Conservation (phyloP, 495 filamentous ascomycete genomes). For the Xylaria nigripes region DNA sequence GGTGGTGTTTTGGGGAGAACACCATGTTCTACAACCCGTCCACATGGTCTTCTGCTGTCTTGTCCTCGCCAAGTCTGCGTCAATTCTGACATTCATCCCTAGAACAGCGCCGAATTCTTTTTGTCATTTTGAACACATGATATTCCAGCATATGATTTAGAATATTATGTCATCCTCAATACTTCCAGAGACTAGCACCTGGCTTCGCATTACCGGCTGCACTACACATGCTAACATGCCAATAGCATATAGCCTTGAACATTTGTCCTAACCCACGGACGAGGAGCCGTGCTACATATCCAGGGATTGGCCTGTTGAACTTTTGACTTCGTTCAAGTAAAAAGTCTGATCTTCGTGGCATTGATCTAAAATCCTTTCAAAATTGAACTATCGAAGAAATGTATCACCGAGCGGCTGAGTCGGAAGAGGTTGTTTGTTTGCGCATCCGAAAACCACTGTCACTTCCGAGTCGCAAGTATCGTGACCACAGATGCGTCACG, state of each 20-base stretch:
- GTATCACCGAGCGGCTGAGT: constrained; percentile 1
- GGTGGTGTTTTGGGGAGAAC: neutral
- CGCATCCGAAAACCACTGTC: neutral
- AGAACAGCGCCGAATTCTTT: neutral
- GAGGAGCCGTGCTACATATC: neutral
- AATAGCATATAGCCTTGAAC: neutral
- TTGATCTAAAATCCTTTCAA: neutral
- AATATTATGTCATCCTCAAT: neutral
- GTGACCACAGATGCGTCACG: neutral
- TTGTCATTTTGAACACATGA: neutral
- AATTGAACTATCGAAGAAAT: neutral
- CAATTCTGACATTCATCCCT: neutral
- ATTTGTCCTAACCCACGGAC: neutral
- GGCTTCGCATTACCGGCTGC: constrained; percentile 14
- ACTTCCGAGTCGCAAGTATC: neutral
- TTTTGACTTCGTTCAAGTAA: neutral
- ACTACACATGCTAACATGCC: constrained; percentile 11
- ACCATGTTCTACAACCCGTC: neutral
- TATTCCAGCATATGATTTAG: constrained; percentile 9
- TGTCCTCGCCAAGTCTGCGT: neutral
- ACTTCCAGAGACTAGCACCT: constrained; percentile 8
- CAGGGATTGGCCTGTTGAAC: neutral
- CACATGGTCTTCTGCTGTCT: neutral
- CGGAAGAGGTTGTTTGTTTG: neutral
- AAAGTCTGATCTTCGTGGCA: neutral